Evolutionary conservation across 352 stramenopile species (phyloP), one percentile per base, ranked within the genome.

Genomic region (Phytophthora ramorum): DNA sequence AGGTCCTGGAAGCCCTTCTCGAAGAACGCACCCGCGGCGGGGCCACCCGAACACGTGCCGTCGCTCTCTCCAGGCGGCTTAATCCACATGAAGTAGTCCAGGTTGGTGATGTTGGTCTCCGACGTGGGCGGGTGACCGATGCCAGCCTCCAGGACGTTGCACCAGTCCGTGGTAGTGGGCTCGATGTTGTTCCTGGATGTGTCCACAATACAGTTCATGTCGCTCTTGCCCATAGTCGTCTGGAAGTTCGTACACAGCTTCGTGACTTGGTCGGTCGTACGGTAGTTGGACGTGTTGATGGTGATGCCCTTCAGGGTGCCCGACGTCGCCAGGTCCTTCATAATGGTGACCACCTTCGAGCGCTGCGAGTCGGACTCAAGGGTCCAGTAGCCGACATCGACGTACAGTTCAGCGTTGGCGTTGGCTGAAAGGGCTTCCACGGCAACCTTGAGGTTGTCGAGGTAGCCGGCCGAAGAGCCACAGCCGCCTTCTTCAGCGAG

Each of bases 81-180:
- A 48, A 90, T 75, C 79, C 81, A 93, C 69, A 91, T 71, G 24
- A 85, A 91, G 66, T 91, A 91, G 66, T 91, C 83, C 2, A 93
- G 50, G 51, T 87, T 85, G 3, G 43, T 30, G 37, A 77, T 58
- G 0, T 75, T 73, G 2, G 82, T 91, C 26, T 84, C 57, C 9
- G 62, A 73, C 1, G 82, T 89, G 1, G 79, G 79, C 13, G 75
- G 77, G 2, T 66, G 24, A 7, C 81, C 81, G 35, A 90, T 83
- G 17, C 79, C 81, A 14, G 66, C 75, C 3, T 46, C 37, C 0
- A 61, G 46, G 9, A 79, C 72, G 56, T 90, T 90, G 70, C 81
- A 90, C 81, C 81, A 90, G 34, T 90, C 79, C 9, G 46, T 74
- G 0, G 58, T 70, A 2, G 58, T 51, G 0, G 53, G 65, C 13